Base-by-base conservation (phyloP, 371 early-diverging fungal genomes). In the Mucor lusitanicus region DNA sequence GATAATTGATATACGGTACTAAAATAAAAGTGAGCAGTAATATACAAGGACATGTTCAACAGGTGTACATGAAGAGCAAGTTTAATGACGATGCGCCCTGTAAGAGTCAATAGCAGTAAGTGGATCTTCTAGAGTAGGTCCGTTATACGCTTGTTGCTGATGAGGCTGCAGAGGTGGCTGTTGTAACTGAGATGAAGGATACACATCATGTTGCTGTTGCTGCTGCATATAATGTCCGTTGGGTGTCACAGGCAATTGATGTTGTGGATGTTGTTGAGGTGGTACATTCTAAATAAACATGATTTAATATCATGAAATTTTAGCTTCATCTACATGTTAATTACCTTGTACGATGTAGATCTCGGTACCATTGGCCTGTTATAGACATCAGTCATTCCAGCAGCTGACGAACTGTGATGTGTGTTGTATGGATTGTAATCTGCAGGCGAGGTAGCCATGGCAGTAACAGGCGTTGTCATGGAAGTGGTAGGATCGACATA, bases 121-220 rank as follows among this genome's bases (percentile, higher is more conserved):
- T 15, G 72, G 76, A 62, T 75, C 70, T 65, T 75, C 76, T 23
- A 67, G 61, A 6, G 67, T 66, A 17, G 76, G 76, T 13, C 72
- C 75, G 46, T 42, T 65, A 28, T 57, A 61, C 17, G 56, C 27
- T 35, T 63, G 64, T 8, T 56, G 57, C 12, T 25, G 59, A 6
- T 58, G 59, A 8, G n/a, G 39, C 23, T 55, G 55, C 9, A 40
- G 58, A 40, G 65, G 65, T 33, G 32, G 33, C 35, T n/a, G n/a
- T n/a, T 48, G 44, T 13, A 60, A 28, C 21, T 30, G 61, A 30
- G 28, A 17, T n/a, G 30, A 8, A 42, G 30, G 5, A 12, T 50
- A 50, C 7, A 50, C 3, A 25, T 50, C 25, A 50, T 50, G 11
- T 6, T 50, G 37, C 37, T 37, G 37, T 4, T 37, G 58, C 15